Conservation (phyloP, 148 eudicot species). For the Vaccinium myrtillus region DNA sequence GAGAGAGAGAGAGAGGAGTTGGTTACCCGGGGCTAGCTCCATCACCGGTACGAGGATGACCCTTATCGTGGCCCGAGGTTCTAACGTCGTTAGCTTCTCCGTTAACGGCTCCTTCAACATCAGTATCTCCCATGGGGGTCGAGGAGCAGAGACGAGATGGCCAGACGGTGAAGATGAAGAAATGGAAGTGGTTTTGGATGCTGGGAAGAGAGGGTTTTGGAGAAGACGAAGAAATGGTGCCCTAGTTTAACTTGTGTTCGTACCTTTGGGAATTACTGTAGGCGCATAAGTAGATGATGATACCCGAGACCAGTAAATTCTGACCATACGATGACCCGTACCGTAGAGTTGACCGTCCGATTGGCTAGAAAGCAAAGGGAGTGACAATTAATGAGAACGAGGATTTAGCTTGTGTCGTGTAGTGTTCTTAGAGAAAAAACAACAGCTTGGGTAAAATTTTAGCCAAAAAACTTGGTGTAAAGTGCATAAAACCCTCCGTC, state of each 20-base stretch:
- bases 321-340: not conserved
- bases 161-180: not conserved
- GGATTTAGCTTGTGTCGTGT: too few species aligned
- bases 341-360: not conserved
- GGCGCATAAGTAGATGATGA: not conserved
- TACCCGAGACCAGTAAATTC: not conserved
- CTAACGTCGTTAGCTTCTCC: conserved; percentile 26
- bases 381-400: too few species aligned
- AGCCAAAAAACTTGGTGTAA: too few species aligned
- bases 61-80: conserved; percentile 15
- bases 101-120: conserved; percentile 27
- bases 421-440: too few species aligned
- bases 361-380: not conserved
- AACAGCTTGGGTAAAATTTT: too few species aligned
- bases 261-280: not conserved
- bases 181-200: not conserved
- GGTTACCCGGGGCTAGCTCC: conserved; percentile 56
- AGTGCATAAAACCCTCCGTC: too few species aligned
- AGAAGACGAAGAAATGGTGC: conserved; percentile 1
- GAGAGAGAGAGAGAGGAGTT: not conserved
- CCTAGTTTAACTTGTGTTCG: not conserved
- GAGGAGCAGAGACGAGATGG: not conserved
- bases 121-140: conserved; percentile 15
- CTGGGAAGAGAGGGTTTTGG: not conserved
- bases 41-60: conserved; percentile 45